Percentiles rank a stretch among this genome's conserved stretches.
Evolutionary conservation across 257 asterid species (phyloP).

Genomic region (Haberlea rhodopensis): DNA sequence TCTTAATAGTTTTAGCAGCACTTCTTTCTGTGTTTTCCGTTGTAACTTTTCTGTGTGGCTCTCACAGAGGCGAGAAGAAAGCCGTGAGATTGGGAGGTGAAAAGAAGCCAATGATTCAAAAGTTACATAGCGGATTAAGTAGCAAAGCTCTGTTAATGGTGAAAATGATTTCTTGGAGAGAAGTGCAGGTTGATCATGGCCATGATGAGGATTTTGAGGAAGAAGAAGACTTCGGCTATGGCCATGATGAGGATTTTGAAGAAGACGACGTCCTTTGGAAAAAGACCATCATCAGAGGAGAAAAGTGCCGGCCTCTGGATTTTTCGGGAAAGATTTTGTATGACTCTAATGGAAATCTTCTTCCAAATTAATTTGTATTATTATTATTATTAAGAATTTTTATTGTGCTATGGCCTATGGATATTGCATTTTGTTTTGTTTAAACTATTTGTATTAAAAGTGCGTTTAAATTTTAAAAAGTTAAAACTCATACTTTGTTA

Average conservation of each 20-base stretch:
- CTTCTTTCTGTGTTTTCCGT: slow-evolving; percentile 32
- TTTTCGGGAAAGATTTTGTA: slow-evolving; percentile 77
- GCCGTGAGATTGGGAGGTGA: slow-evolving; percentile 46
- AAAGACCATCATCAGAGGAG: slow-evolving; percentile 76
- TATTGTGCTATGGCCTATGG: background rate
- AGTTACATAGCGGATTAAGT: slow-evolving; percentile 48
- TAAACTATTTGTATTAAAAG: no score
- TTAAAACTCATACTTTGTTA: no score
- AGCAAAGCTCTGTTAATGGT: slow-evolving; percentile 53
- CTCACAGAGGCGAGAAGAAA: slow-evolving; percentile 25
- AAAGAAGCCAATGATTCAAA: slow-evolving; percentile 26
- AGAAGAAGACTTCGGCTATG: slow-evolving; percentile 7
- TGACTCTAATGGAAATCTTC: slow-evolving; percentile 61
- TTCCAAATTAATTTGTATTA: slow-evolving; percentile 31
- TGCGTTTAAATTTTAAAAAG: no score
- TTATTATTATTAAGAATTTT: no score
- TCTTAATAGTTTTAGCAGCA: slow-evolving; percentile 26
- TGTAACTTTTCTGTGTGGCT: slow-evolving; percentile 47
- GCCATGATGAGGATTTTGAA: background rate
- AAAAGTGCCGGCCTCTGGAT: slow-evolving; percentile 65
- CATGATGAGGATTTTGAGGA: slow-evolving; percentile 17
- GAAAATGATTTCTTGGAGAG: slow-evolving; percentile 68
- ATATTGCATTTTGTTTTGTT: no score
- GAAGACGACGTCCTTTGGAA: slow-evolving; percentile 51
- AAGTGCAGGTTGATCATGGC: slow-evolving; percentile 33